Percentiles rank a stretch among this genome's conserved stretches.
These are phyloP conservation scores for Trifolium pratense DNA, from an alignment of 306 rosid genomes.

Conservation along the genomic window DNA sequence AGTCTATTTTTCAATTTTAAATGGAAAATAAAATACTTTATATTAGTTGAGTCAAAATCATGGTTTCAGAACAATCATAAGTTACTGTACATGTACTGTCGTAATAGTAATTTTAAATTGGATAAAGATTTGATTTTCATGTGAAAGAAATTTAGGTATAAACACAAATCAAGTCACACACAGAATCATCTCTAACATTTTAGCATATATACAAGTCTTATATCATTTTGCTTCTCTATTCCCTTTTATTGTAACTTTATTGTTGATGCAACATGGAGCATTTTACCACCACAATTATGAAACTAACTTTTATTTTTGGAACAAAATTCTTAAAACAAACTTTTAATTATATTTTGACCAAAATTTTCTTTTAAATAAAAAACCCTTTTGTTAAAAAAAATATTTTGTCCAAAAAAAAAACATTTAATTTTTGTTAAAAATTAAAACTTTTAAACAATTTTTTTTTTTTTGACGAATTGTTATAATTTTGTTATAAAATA, in stretches of 20 bases:
- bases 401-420: too few species aligned
- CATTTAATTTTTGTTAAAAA: too few species aligned
- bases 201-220: slow-evolving; percentile 24
- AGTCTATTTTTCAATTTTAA: slow-evolving; percentile 37
- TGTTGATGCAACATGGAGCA: slow-evolving; percentile 39
- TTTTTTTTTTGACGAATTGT: too few species aligned
- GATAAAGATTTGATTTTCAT: slow-evolving; percentile 1
- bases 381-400: too few species aligned
- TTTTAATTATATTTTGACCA: too few species aligned
- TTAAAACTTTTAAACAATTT: too few species aligned
- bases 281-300: slow-evolving; percentile 35
- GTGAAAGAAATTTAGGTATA: slow-evolving; percentile 1
- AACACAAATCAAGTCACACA: slow-evolving; percentile 28
- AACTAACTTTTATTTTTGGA: slow-evolving; percentile 28
- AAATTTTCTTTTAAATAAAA: too few species aligned
- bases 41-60: neutral
- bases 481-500: too few species aligned
- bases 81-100: neutral
- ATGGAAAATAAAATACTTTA: neutral
- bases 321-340: too few species aligned
- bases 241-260: slow-evolving; percentile 39
- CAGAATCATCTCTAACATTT: slow-evolving; percentile 9
- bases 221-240: neutral
- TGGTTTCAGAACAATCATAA: slow-evolving; percentile 17
- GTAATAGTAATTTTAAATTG: neutral